A percentile compares a stretch with the other conserved stretches of the same genome.
These are phyloP conservation scores for Debaryomyces robertsiae DNA, from an alignment of 1,139 yeast genomes.

Conservation along the genomic window DNA sequence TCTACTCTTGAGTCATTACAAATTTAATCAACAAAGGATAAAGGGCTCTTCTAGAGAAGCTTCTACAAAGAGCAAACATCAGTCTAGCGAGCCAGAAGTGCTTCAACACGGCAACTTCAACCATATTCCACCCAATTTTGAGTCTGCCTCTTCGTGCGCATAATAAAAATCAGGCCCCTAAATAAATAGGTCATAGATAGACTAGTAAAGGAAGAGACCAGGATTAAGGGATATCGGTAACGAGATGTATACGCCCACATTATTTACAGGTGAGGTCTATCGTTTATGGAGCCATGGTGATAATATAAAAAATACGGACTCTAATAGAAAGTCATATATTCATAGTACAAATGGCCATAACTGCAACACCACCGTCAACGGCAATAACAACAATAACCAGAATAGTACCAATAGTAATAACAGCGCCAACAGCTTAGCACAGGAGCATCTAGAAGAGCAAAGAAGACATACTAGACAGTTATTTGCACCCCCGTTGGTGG, in stretches of 20 bases:
- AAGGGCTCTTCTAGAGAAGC: too few relatives aligned
- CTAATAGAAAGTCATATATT: not conserved
- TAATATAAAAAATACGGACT: not conserved
- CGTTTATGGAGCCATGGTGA: conserved; percentile 39
- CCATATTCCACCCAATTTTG: too few relatives aligned
- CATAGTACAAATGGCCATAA: conserved; percentile 5
- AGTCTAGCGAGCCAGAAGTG: too few relatives aligned
- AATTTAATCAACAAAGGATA: too few relatives aligned
- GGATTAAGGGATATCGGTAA: too few relatives aligned
- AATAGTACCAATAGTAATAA: conserved; percentile 10
- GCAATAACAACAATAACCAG: conserved; percentile 7
- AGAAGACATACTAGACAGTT: conserved; percentile 22
- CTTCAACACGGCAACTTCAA: too few relatives aligned
- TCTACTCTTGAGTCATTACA: too few relatives aligned
- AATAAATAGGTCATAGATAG: conserved; percentile 5
- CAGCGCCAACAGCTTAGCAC: conserved; percentile 11
- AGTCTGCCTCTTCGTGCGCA: conserved; percentile 3
- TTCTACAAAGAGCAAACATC: too few relatives aligned
- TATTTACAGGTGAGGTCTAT: conserved; percentile 47
- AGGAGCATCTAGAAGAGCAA: conserved; percentile 24
- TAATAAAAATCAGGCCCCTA: conserved; percentile 4
- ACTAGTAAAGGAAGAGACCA: not conserved
- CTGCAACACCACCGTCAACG: conserved; percentile 7
- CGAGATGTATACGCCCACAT: conserved; percentile 48
- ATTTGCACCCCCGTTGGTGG: conserved; percentile 56